These are phyloP conservation scores for Aspergillus jensenii DNA, from an alignment of 2,329 filamentous ascomycete genomes.

Conservation along the genomic window DNA sequence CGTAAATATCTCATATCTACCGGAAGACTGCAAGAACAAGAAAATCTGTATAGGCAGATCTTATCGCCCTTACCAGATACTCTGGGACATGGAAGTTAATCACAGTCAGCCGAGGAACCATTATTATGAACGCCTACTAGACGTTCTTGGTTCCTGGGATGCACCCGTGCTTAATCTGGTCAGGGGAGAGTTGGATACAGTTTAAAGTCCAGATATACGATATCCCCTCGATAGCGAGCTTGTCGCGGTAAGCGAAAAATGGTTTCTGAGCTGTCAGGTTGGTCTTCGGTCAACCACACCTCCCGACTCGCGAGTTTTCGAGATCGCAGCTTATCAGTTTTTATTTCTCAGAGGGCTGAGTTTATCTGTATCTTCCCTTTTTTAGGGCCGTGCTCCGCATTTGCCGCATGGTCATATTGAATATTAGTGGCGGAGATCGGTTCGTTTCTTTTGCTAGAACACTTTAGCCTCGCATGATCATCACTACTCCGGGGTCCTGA, in stretches of 20 bases:
- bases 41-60: background rate
- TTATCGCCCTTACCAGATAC: background rate
- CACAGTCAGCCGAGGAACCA: background rate
- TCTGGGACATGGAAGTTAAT: background rate
- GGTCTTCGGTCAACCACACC: background rate
- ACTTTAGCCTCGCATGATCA: background rate
- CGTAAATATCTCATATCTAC: conserved; percentile 12
- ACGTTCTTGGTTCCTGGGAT: no score
- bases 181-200: background rate
- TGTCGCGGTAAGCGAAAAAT: conserved; percentile 2
- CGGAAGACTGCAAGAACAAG: background rate
- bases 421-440: background rate
- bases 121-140: background rate
- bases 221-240: background rate
- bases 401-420: conserved; percentile 4
- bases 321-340: conserved; percentile 9
- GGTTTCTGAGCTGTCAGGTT: background rate
- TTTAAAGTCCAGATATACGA: background rate
- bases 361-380: background rate
- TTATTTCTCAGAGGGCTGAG: conserved; percentile 3
- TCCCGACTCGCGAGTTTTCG: background rate
- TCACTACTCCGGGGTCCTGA: background rate
- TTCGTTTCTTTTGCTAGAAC: background rate
- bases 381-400: conserved; percentile 7
- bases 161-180: background rate